Evolutionary conservation across 1,139 yeast species (phyloP), one percentile per base, ranked within the genome.

Genomic region (Kurtzmaniella quercitrusa): DNA sequence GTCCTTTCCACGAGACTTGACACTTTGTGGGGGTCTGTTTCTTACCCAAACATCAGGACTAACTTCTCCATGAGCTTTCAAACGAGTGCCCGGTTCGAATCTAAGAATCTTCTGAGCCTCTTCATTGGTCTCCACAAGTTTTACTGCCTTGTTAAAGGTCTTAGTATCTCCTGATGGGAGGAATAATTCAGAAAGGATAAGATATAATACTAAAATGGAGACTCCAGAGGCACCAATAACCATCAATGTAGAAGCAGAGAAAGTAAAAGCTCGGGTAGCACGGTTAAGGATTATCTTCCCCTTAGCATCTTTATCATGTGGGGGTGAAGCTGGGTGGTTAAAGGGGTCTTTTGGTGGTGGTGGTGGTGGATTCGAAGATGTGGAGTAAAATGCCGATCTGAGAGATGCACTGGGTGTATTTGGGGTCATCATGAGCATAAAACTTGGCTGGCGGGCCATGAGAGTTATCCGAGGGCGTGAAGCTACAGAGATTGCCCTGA

Each of bases 81-180:
- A 70, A 56, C 89, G 77, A 45, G 74, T 77, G 12, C 80, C 81
- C 17, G 69, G 63, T 11, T 72, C 61, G 46, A 83, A 72, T 8
- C 78, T 76, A 42, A 91, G 68, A 31, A 81, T 59, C 50, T 70
- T 65, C 53, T 82, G 83, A 7, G 86, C 85, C 31, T 63, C 66
- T 41, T 75, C 76, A 58, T 85, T 87, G 48, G 81, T 70, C 58
- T 90, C 91, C 31, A 89, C 78, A 54, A 87, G 66, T 33, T 80
- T 77, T 27, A 90, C 90, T 1, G 95, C 95, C 54, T 88, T 79
- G 65, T 90, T 90, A 70, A 90, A 90, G 2, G 95, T 81, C 51
- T 85, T 85, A 1, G 95, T 91, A 58, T 90, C 97, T 21, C 96
- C 95, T 0, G 95, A 83, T 8, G 97, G 96, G 45, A 91, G 76